Percentiles rank a stretch among this genome's conserved stretches.
Conservation (phyloP, 805 yeast genomes). For the Danielia reshetovae region DNA sequence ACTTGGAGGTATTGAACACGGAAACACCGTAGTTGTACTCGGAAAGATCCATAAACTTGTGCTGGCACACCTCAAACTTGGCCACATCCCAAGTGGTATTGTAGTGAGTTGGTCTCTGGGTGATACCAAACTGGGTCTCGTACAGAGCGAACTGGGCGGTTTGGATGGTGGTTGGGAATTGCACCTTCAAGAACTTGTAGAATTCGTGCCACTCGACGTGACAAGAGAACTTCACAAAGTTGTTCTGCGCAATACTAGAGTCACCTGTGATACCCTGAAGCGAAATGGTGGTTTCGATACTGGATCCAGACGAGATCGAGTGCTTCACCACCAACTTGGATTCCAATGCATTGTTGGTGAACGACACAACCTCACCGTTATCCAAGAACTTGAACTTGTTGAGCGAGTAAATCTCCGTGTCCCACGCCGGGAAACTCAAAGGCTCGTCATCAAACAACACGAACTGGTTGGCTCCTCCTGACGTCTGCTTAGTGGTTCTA, state of each 20-base stretch:
- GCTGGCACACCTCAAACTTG: constrained; percentile 92
- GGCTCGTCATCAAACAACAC: constrained; percentile 89
- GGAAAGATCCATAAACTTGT: constrained; percentile 88
- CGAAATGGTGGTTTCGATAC: constrained; percentile 65
- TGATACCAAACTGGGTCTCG: constrained; percentile 92
- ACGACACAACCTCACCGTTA: constrained; percentile 37
- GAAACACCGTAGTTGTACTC: constrained; percentile 86
- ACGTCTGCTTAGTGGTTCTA: constrained; percentile 47
- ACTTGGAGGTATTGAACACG: constrained; percentile 77
- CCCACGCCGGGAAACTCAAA: constrained; percentile 93
- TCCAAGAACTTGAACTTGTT: constrained; percentile 56
- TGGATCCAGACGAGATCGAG: constrained; percentile 52
- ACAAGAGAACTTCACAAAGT: constrained; percentile 34
- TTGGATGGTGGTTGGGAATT: constrained; percentile 84
- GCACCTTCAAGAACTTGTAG: constrained; percentile 87
- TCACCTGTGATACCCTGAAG: constrained; percentile 53
- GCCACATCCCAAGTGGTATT: constrained; percentile 97
- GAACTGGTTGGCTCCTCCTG: constrained; percentile 71
- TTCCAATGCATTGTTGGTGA: constrained; percentile 52
- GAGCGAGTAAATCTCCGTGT: constrained; percentile 85
- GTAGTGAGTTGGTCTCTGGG: constrained; percentile 89
- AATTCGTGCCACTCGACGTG: constrained; percentile 83
- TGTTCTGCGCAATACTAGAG: constrained; percentile 28
- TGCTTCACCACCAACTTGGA: constrained; percentile 63
- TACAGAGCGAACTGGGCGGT: constrained; percentile 70